Base-by-base conservation (phyloP, 2,329 filamentous ascomycete genomes). In the Neonectria sp. region DNA sequence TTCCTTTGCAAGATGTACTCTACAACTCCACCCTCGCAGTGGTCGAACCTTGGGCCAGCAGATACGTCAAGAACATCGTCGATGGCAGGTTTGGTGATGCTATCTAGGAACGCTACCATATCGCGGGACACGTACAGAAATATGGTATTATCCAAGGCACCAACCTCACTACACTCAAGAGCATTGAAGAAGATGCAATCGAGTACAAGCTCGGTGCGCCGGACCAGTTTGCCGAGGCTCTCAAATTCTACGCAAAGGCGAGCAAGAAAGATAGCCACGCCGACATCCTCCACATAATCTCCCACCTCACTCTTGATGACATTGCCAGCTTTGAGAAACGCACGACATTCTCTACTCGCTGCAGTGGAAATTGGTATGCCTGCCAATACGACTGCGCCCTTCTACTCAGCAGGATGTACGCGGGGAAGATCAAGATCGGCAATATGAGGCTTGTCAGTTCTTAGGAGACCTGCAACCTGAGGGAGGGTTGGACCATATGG, bases 31-130 rank as follows among this genome's bases (percentile, higher is more conserved):
- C 11, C 29, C n/a, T 53, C 5, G 25, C 49, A 9, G n/a, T 21
- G 5, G 27, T 55, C 7, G 59, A 61, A 35, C 59, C 49, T 15
- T 61, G 58, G 59, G 59, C 59, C 11, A 61, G 21, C 29, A 29
- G 13, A 37, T 55, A 61, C 27, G 59, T 61, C 24, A 37, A 33
- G 27, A 4, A 37, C 17, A 55, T 55, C 8, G 8, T 17, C 9
- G 37, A 61, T 15, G 17, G 21, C 15, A 53, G 59, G n/a, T 35
- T n/a, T 17, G 59, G 59, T 27, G 59, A 61, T n/a, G 59, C 59
- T 17, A 25, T 61, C 4, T 61, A 35, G 59, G 59, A 25, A 9
- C 49, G 59, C n/a, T 61, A 55, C 13, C 49, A 61, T 13, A 55
- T 52, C 6, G 3, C 6, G 2, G 57, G 46, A 9, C 21, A 21